Conservation (phyloP, 768 basidiomycete genomes). For the Auriscalpium orientale region DNA sequence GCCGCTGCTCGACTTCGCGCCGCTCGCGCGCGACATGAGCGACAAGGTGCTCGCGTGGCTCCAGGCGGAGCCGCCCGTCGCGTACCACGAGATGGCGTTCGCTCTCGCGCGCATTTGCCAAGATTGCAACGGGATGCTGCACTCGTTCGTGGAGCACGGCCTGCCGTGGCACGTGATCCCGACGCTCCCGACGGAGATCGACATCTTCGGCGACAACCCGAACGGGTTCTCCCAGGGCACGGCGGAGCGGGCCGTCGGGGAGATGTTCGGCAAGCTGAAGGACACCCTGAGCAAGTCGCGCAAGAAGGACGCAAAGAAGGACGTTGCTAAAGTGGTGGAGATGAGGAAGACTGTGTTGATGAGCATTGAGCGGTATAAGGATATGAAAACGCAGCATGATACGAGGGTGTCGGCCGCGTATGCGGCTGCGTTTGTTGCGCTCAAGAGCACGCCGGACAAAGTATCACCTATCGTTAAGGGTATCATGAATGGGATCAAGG, state of each 20-base stretch:
- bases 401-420: slow-evolving; percentile 83
- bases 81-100: slow-evolving; percentile 88
- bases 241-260: slow-evolving; percentile 62
- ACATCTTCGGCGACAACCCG: slow-evolving; percentile 55
- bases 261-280: slow-evolving; percentile 68
- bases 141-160: slow-evolving; percentile 86
- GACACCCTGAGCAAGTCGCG: slow-evolving; percentile 67
- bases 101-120: slow-evolving; percentile 74
- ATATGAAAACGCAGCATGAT: slow-evolving; percentile 81
- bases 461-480: slow-evolving; percentile 95
- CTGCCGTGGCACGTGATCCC: slow-evolving; percentile 76
- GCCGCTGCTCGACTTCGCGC: slow-evolving; percentile 47
- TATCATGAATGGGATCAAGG: slow-evolving; percentile 97
- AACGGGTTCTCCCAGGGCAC: slow-evolving; percentile 75
- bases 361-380: slow-evolving; percentile 72
- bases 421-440: slow-evolving; percentile 85
- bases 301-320: slow-evolving; percentile 76
- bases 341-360: slow-evolving; percentile 59
- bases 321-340: slow-evolving; percentile 66
- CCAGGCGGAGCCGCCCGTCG: slow-evolving; percentile 64
- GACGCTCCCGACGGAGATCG: slow-evolving; percentile 66
- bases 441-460: slow-evolving; percentile 82
- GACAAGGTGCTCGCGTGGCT: slow-evolving; percentile 63
- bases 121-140: slow-evolving; percentile 81
- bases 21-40: slow-evolving; percentile 61